Conservation (phyloP, 1,284 basidiomycete species). For the Coriolopsis trogii region DNA sequence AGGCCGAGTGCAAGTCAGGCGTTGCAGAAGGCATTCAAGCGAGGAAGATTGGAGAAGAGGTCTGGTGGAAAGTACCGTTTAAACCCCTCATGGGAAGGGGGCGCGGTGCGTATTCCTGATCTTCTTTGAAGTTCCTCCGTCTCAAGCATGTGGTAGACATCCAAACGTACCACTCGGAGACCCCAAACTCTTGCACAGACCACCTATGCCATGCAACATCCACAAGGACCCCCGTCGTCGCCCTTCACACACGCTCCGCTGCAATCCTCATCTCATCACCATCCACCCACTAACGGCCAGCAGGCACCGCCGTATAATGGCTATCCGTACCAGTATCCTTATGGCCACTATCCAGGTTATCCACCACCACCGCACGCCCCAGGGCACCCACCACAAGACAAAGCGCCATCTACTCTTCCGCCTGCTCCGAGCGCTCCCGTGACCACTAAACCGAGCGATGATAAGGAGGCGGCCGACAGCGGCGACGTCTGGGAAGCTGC, state of each 20-base stretch:
- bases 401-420: constrained; percentile 6
- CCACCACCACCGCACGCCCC: constrained; percentile 16
- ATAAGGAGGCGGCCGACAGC: constrained; percentile 45
- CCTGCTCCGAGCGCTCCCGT: too few species aligned
- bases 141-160: too few species aligned
- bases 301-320: constrained; percentile 26
- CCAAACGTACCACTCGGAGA: constrained; percentile 65
- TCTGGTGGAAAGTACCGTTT: constrained; percentile 70
- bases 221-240: constrained; percentile 41
- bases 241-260: constrained; percentile 66
- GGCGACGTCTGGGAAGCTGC: constrained; percentile 72
- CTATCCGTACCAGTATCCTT: constrained; percentile 28
- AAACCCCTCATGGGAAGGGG: constrained; percentile 78
- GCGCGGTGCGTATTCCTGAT: constrained; percentile 54
- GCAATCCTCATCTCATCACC: constrained; percentile 30
- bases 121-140: too few species aligned
- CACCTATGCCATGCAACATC: constrained; percentile 37
- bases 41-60: constrained; percentile 75
- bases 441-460: constrained; percentile 16
- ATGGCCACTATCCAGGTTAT: constrained; percentile 29
- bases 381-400: constrained; percentile 9
- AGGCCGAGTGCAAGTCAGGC: constrained; percentile 83
- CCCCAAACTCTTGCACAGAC: constrained; percentile 60
- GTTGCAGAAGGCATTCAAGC: constrained; percentile 77
- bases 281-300: constrained; percentile 11